Evolutionary conservation across 495 filamentous ascomycete species (phyloP), one percentile per base, ranked within the genome.

Genomic region (Tuber indicum): DNA sequence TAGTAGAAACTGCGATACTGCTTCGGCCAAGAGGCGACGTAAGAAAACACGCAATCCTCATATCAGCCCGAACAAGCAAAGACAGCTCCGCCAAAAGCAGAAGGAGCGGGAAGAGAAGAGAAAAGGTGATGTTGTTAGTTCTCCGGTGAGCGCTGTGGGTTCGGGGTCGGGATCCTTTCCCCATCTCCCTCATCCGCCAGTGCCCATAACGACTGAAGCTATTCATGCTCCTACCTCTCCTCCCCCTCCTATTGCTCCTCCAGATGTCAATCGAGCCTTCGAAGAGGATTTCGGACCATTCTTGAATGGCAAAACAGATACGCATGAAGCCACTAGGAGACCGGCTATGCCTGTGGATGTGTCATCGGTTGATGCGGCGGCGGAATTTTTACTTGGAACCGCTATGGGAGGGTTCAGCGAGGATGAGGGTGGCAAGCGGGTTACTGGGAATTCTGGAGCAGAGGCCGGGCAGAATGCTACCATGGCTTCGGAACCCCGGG

Each of bases 31-130:
- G 71, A 76, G 75, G 26, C 78, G 78, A 47, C 78, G 78, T 45
- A 80, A 76, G 46, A 80, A 80, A 39, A 77, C 78, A 41, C 78
- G 78, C 36, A 80, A 80, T 80, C 79, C 79, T 52, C 76, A 80
- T 44, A 46, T 80, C 47, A 80, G 77, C 23, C 78, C 78, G 43
- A 74, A 80, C 42, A 80, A 80, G 32, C 52, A 72, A 47, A 77
- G 78, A 8, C 62, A 79, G 75, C 71, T 80, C 42, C 78, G 78
- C 14, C 77, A 76, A 32, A 80, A 80, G n/a, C 77, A 80, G 45
- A 80, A 72, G 71, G 78, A 80, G 66, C 72, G 78, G 66, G 78
- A 80, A 41, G 78, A 80, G 69, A 71, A 80, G n/a, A 80, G 71
- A 69, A 80, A 76, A 70, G 77, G 74, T 39, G 78, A 80, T 80